Conservation (phyloP, 192 early-diverging fungal genomes). For the Umbelopsis sp. region DNA sequence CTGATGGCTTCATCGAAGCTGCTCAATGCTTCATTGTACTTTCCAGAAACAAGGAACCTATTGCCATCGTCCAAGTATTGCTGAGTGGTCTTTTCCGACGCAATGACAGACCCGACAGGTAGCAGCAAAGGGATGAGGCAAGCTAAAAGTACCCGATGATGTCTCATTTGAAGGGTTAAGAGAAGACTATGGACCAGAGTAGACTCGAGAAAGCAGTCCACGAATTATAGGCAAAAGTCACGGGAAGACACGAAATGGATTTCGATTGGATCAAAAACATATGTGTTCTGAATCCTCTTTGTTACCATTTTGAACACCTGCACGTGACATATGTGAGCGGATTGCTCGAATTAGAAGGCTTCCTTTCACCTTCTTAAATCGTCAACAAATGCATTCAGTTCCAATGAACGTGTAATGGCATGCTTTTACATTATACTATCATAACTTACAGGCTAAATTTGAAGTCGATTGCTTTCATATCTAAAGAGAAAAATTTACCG, state of each 20-base stretch:
- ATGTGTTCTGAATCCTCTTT: no score
- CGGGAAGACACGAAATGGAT: constrained; percentile 19
- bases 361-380: no score
- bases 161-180: constrained; percentile 24
- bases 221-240: neutral
- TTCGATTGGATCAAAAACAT: neutral
- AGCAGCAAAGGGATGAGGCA: constrained; percentile 32
- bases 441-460: no score
- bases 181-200: neutral
- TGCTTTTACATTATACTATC: no score
- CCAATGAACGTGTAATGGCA: no score
- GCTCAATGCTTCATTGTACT: constrained; percentile 62
- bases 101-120: constrained; percentile 7
- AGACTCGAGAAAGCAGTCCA: constrained; percentile 6
- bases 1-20: constrained; percentile 68
- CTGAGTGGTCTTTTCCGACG: constrained; percentile 38
- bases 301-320: no score
- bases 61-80: constrained; percentile 51
- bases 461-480: no score
- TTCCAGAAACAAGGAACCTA: constrained; percentile 38
- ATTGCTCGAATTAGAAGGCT: no score
- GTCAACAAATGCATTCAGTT: no score
- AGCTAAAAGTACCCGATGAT: constrained; percentile 25
- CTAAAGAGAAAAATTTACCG: no score
- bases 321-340: no score